Evolutionary conservation across 164 flowering plant genomes (phyloP), one percentile per base, ranked within the genome.

Genomic region (Liquidambar formosana): DNA sequence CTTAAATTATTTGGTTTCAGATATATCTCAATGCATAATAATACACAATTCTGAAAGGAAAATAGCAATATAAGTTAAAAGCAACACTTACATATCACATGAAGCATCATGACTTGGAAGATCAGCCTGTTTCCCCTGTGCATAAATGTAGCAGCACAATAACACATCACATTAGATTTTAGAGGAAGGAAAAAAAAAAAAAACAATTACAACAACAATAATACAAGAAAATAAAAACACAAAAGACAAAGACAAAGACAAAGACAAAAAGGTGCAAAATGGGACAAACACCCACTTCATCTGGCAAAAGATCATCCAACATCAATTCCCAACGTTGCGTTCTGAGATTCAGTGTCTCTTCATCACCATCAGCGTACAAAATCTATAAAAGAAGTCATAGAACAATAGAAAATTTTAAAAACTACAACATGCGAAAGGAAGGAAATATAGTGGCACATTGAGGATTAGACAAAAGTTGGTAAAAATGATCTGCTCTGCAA

Each of bases 361-460:
- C 70, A 67, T 79, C 85, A 5, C 85, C 85, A 65, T 82, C 83
- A 63, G 28, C 61, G 52, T 77, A 82, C 22, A 63, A 59, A 3
- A 81, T 69, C 82, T 81, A 46, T 19, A 41, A 1, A 67, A 22
- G 19, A 68, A 53, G 57, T 25, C 23, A 57, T 49, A 23, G 47
- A 23, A 6, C 15, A 26, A 41, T 21, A 19, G 11, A 45, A 28
- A 41, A 13, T 18, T 25, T 8, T 33, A 33, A 47, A 13, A 54
- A 28, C 22, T 16, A 49, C 15, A 61, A 67, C 44, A 21, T 46
- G 60, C 21, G 23, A 43, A 41, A 23, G 38, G 13, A 38, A 21
- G 15, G 0, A 43, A 12, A 13, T 41, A 44, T 10, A 12, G 15
- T n/a, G 27, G 28, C 16, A 10, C n/a, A 44, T 6, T 43, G 13